Conservation (phyloP, 2,329 filamentous ascomycete species). For the Botryotinia narcissicola region DNA sequence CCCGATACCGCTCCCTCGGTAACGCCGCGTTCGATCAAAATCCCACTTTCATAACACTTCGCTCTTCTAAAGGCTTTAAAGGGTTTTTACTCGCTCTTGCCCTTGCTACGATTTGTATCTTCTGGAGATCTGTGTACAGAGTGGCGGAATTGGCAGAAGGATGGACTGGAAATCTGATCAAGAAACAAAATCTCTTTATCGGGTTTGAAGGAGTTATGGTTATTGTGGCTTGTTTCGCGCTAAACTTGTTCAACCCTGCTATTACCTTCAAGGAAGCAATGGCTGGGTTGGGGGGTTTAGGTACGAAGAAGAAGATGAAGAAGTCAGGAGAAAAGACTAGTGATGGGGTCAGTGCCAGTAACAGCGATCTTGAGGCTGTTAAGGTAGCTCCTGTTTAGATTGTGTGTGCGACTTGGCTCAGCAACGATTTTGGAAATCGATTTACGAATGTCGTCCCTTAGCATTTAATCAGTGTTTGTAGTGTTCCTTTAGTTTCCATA, state of each 20-base stretch:
- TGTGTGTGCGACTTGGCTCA: not conserved
- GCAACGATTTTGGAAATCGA: not conserved
- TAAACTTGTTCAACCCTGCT: constrained; percentile 43
- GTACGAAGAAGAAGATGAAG: constrained; percentile 21
- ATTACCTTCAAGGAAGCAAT: constrained; percentile 24
- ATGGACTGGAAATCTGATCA: constrained; percentile 45
- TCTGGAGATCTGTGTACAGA: constrained; percentile 56
- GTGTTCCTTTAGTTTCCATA: not conserved
- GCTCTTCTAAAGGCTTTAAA: constrained; percentile 29
- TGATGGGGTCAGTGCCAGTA: constrained; percentile 14
- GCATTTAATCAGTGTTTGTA: not conserved
- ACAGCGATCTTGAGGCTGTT: constrained; percentile 16
- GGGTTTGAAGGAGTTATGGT: constrained; percentile 38
- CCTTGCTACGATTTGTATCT: constrained; percentile 53
- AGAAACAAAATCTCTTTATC: constrained; percentile 30
- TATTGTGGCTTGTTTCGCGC: constrained; percentile 28
- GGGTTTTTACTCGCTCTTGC: constrained; percentile 38
- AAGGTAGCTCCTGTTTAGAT: constrained; percentile 9
- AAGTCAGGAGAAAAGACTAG: constrained; percentile 3
- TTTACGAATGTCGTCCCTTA: not conserved
- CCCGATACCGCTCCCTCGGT: constrained; percentile 40
- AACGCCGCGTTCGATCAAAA: constrained; percentile 28
- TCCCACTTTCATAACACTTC: constrained; percentile 24
- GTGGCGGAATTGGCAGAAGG: constrained; percentile 50
- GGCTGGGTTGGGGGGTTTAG: constrained; percentile 22